Conservation (phyloP, 257 asterid species). For the Cynanchum wilfordii region DNA sequence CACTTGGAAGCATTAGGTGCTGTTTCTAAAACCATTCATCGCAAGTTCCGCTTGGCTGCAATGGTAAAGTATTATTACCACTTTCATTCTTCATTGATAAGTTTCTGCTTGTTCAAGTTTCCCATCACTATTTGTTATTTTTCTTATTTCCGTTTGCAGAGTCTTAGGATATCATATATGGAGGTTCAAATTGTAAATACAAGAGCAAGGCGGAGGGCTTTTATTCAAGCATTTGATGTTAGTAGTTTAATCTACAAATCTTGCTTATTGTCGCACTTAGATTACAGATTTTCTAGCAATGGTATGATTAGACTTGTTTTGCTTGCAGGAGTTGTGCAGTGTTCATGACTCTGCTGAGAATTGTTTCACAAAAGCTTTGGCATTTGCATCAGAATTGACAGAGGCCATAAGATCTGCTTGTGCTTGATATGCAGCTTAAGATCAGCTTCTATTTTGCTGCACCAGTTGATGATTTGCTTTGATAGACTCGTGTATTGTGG, state of each 20-base stretch:
- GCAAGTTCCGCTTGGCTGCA: background rate
- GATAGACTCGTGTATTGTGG: background rate
- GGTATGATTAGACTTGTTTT: slow-evolving; percentile 8
- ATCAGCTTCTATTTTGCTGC: background rate
- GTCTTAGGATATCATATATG: background rate
- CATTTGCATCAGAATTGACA: background rate
- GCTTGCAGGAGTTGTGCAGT: slow-evolving; percentile 11
- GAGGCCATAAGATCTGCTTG: background rate
- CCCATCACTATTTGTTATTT: background rate
- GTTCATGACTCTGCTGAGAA: background rate
- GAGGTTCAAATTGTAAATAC: slow-evolving; percentile 22
- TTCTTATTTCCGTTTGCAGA: background rate
- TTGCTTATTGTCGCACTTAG: background rate
- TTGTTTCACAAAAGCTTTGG: background rate
- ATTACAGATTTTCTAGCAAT: background rate
- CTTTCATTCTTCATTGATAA: background rate
- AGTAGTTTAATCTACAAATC: slow-evolving; percentile 13
- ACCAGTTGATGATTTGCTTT: background rate
- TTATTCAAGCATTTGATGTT: slow-evolving; percentile 20
- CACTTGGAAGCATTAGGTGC: background rate
- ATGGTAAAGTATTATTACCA: background rate
- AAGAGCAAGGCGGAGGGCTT: slow-evolving; percentile 27
- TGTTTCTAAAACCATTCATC: background rate
- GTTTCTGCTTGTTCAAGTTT: background rate
- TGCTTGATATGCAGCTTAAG: background rate